A percentile compares a stretch with the other conserved stretches of the same genome.
Conservation (phyloP, 768 basidiomycete species). For the Clitopilus passeckerianus region DNA sequence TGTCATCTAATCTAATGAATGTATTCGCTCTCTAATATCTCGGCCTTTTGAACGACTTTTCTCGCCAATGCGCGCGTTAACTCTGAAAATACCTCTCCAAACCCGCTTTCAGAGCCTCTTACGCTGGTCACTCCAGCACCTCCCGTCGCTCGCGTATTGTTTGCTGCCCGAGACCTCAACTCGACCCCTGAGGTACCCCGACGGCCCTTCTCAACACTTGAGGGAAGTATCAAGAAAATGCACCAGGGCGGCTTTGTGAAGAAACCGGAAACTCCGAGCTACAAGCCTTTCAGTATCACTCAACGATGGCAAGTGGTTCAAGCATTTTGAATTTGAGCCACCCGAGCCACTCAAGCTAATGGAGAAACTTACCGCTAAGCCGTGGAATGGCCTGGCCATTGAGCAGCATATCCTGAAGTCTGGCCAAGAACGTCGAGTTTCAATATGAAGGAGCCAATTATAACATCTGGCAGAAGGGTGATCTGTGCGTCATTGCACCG, state of each 20-base stretch:
- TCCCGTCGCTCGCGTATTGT: neutral
- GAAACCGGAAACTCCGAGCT: neutral
- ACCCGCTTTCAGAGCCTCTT: neutral
- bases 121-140: neutral
- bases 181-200: neutral
- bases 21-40: too few species aligned
- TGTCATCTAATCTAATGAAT: too few species aligned
- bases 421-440: constrained; percentile 5
- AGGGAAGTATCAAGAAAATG: neutral
- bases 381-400: neutral
- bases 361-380: neutral
- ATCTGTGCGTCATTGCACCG: constrained; percentile 14
- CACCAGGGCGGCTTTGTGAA: neutral
- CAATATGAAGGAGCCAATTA: constrained; percentile 14
- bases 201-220: neutral
- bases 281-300: neutral
- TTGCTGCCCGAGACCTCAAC: neutral
- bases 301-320: neutral
- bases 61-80: neutral
- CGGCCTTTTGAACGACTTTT: neutral
- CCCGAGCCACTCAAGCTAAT: neutral
- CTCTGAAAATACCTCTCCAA: neutral
- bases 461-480: constrained; percentile 7
- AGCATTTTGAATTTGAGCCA: neutral
- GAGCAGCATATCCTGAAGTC: neutral